Conservation (phyloP, 2,329 filamentous ascomycete genomes). For the Curvularia lunata region DNA sequence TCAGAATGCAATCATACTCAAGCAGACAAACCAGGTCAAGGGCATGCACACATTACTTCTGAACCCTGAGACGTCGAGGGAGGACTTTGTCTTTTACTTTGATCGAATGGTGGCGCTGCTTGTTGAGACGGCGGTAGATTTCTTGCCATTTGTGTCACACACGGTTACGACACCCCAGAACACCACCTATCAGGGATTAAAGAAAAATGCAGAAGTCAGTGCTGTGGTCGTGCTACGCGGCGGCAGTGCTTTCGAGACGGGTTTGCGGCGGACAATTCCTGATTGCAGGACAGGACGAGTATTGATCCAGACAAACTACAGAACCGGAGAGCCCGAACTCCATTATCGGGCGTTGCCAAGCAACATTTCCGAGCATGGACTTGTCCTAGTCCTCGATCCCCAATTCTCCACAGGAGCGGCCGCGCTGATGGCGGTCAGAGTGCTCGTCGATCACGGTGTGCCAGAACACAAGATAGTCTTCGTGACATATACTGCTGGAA, state of each 20-base stretch:
- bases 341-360: slow-evolving; percentile 81
- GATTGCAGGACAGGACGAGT: slow-evolving; percentile 89
- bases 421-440: slow-evolving; percentile 90
- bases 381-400: slow-evolving; percentile 85
- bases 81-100: slow-evolving; percentile 98
- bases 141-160: slow-evolving; percentile 69
- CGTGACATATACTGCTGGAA: slow-evolving; percentile 89
- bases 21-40: slow-evolving; percentile 78
- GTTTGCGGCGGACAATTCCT: slow-evolving; percentile 86
- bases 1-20: slow-evolving; percentile 73
- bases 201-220: slow-evolving; percentile 66
- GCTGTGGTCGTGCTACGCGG: slow-evolving; percentile 89
- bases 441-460: slow-evolving; percentile 94
- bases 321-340: slow-evolving; percentile 81
- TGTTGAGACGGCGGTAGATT: slow-evolving; percentile 67
- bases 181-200: slow-evolving; percentile 73
- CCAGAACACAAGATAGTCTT: slow-evolving; percentile 83
- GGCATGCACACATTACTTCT: slow-evolving; percentile 93
- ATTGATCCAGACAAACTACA: slow-evolving; percentile 81
- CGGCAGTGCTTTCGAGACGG: slow-evolving; percentile 85
- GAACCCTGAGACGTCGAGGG: slow-evolving; percentile 75
- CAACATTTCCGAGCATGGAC: slow-evolving; percentile 76
- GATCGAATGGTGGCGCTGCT: slow-evolving; percentile 85
- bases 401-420: slow-evolving; percentile 93
- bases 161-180: slow-evolving; percentile 74